Conservation (phyloP, 1,139 yeast species). For the Debaryomyces sp. region DNA sequence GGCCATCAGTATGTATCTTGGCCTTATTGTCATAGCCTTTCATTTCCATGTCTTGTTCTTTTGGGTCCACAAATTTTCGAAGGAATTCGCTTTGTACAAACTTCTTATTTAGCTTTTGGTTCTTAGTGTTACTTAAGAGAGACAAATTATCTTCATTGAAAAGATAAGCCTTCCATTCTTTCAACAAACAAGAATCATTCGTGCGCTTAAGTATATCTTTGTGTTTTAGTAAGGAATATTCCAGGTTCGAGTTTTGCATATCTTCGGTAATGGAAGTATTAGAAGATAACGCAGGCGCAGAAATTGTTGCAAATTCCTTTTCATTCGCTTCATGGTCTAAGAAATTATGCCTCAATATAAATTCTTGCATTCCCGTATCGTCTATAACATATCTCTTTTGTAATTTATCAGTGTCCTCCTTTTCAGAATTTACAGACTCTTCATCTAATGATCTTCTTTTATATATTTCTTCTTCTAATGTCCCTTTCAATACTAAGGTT, state of each 20-base stretch:
- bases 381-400: constrained; percentile 48
- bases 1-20: constrained; percentile 5
- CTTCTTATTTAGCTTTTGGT: constrained; percentile 23
- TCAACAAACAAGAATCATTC: constrained; percentile 11
- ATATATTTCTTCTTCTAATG: constrained; percentile 70
- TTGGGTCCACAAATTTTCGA: constrained; percentile 18
- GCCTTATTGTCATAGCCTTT: constrained; percentile 10
- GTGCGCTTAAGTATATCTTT: constrained; percentile 12
- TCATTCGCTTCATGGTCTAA: constrained; percentile 30
- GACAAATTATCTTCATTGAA: constrained; percentile 47
- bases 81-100: constrained; percentile 27
- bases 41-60: constrained; percentile 17
- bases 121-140: constrained; percentile 32
- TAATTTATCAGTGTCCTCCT: constrained; percentile 17
- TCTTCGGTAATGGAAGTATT: constrained; percentile 10
- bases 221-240: constrained; percentile 29
- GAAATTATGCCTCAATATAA: constrained; percentile 52
- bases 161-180: constrained; percentile 47
- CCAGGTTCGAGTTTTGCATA: constrained; percentile 13
- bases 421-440: constrained; percentile 17
- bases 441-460: constrained; percentile 30
- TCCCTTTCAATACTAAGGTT: constrained; percentile 59
- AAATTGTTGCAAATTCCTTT: constrained; percentile 35
- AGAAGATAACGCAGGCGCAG: constrained; percentile 19
- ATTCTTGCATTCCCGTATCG: constrained; percentile 60